These are phyloP conservation scores for Amylostereum areolatum DNA, from an alignment of 1,284 basidiomycete species.

Conservation along the genomic window DNA sequence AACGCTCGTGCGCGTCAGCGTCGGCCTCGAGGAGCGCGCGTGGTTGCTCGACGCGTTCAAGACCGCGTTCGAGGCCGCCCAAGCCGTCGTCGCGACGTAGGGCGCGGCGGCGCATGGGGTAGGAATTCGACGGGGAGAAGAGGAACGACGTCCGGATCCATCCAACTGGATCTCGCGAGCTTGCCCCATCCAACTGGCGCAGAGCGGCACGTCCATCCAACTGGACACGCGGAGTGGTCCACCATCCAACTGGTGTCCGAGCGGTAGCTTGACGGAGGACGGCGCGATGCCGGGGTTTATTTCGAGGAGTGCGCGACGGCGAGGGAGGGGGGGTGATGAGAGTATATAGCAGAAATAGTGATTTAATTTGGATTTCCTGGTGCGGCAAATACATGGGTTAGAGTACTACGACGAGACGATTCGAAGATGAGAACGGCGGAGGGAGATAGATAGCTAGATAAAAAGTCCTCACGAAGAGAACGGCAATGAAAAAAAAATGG, in stretches of 20 bases:
- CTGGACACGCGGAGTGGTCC: conserved; percentile 6
- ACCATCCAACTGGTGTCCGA: conserved; percentile 14
- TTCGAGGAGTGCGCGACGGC: too few species aligned
- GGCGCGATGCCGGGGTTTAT: too few species aligned
- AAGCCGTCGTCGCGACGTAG: background rate
- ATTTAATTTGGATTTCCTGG: too few species aligned
- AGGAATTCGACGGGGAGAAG: background rate
- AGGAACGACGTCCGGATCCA: conserved; percentile 2
- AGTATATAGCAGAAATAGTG: too few species aligned
- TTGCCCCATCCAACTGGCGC: conserved; percentile 11
- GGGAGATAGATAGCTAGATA: background rate
- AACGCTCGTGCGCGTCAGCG: conserved; percentile 82
- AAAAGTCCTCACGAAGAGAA: conserved; percentile 20
- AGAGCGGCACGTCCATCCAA: conserved; percentile 10
- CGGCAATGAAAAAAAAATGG: conserved; percentile 18
- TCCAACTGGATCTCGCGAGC: conserved; percentile 11
- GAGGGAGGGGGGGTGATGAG: too few species aligned
- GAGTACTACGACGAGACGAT: too few species aligned
- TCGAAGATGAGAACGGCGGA: too few species aligned
- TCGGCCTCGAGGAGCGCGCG: conserved; percentile 82
- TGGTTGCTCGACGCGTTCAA: conserved; percentile 59
- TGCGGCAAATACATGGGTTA: too few species aligned
- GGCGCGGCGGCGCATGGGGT: background rate
- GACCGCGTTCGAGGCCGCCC: conserved; percentile 57
- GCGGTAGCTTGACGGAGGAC: background rate